Base-by-base conservation (phyloP, 495 filamentous ascomycete genomes). In the Neurospora sp. region DNA sequence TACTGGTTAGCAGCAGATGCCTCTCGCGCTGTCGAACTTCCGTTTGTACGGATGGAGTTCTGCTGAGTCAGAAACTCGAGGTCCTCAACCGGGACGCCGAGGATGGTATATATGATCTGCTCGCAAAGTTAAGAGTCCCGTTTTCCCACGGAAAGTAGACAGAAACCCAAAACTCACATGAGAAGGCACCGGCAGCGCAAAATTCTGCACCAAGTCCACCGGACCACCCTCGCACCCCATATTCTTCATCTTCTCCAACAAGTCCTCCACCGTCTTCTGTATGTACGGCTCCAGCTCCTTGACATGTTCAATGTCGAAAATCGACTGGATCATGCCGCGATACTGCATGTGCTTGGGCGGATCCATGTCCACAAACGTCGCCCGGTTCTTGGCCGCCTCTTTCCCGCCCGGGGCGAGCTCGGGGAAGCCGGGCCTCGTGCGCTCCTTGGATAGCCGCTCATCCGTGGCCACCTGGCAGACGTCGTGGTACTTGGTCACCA, bases 341-440 rank as follows among this genome's bases (percentile, higher is more conserved):
- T 86, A 81, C 17, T 77, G 77, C 80, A 80, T 83, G 62, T 86
- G 84, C 17, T 83, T 75, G 4, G 84, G 83, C 15, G 82, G 76
- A 71, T 85, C 84, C 84, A 85, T 85, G 71, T 86, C 83, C 8
- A 86, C 85, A 72, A 86, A 86, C 7, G 84, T 86, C 5, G 85
- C 82, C 71, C 81, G 80, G 69, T 78, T 62, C 73, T 85, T 82
- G 21, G 75, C 81, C 1, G 84, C 85, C 8, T 73, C 72, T 72
- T 84, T 83, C 3, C 81, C 85, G 28, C 83, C 77, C 34, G 78
- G 72, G 43, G 74, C 75, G 69, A 86, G 78, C 74, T 86, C 83
- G 10, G 85, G 84, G 70, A 86, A 86, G 1, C 85, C 84, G 4
- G 83, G 81, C 9, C 83, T 72, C 11, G 69, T 79, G 4, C 85